Base-by-base conservation (phyloP, 2,329 filamentous ascomycete genomes). In the Tolypocladium album region DNA sequence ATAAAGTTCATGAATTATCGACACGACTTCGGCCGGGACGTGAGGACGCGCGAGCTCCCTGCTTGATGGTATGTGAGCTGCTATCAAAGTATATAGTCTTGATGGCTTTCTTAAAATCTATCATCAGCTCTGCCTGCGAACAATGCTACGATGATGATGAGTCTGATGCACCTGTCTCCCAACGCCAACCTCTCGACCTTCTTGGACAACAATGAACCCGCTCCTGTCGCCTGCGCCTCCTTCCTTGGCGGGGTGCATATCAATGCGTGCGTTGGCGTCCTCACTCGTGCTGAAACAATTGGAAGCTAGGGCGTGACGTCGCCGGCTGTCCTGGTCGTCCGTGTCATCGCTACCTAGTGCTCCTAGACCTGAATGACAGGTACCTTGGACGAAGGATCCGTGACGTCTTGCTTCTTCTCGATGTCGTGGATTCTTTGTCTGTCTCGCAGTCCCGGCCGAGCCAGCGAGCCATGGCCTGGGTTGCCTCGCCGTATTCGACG, bases 401-500 rank as follows among this genome's bases (percentile, higher is more conserved):
- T 17, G 67, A 65, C 22, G 69, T 64, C 64, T 73, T 75, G 24
- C 67, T 66, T 57, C 66, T 71, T 67, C 72, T 69, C 6, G 73
- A 75, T 42, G 65, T 66, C 58, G 72, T 64, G 17, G 73, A 75
- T 56, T 73, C 71, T 40, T 64, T 66, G 40, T 76, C 74, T 5
- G 71, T 73, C 61, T 76, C 74, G 57, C 69, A 69, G 31, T 68
- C 67, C 36, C 69, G 69, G n/a, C 74, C 72, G 1, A 76, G 65
- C 78, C 78, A 80, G 13, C 68, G 65, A 53, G 73, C 73, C 22
- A 80, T 73, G 12, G 70, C 68, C 38, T 74, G 68, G 0, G 76
- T 72, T 4, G 78, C 75, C 55, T 75, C 73, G n/a, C 69, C 69
- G 59, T 81, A 81, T 63, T 81, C 78, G n/a, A 74, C 65, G n/a